Evolutionary conservation across 345 rosid species (phyloP), one percentile per base, ranked within the genome.

Genomic region (Moringa oleifera): DNA sequence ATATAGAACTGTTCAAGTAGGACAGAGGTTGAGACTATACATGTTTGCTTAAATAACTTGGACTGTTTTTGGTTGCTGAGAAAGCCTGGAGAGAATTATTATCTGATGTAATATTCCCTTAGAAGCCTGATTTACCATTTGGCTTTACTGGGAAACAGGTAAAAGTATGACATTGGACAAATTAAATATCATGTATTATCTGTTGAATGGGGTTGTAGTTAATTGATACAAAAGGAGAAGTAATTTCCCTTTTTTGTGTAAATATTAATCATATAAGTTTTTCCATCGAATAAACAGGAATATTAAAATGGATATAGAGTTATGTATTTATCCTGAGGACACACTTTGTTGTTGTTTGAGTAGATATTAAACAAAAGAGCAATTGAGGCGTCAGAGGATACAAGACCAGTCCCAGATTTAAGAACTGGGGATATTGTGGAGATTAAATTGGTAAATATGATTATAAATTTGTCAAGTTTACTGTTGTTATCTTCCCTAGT

Each of bases 301-400:
- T 41, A 11, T 41, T 41, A 5, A 33, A 16, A 11, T 41, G 13
- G 47, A 41, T 11, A 15, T 20, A 20, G 55, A 18, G 0, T 58
- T 53, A 25, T 19, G 20, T 58, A 11, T 67, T 17, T 52, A 58
- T 45, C 41, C 25, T 17, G 59, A 47, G 55, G 22, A 46, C 7
- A 33, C 16, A 41, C 13, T 53, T 41, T 59, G 0, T 20, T 28
- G 20, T 67, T 58, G 10, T 51, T 56, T 58, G 41, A 28, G 71
- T 72, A 93, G 98, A 83, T 90, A 75, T 63, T 93, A 78, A 93
- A 90, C 69, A 83, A 75, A 71, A 80, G 79, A 72, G 98, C 94
- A 16, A 23, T 93, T 58, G 96, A 87, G 71, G 98, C 83, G 19
- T 71, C 91, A 1, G 83, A 81, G 75, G 74, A 67, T 41, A 87